phyloP scores from a whole-genome alignment of 2,329 filamentous ascomycete species.

The Sclerotinia trifoliorum region DNA sequence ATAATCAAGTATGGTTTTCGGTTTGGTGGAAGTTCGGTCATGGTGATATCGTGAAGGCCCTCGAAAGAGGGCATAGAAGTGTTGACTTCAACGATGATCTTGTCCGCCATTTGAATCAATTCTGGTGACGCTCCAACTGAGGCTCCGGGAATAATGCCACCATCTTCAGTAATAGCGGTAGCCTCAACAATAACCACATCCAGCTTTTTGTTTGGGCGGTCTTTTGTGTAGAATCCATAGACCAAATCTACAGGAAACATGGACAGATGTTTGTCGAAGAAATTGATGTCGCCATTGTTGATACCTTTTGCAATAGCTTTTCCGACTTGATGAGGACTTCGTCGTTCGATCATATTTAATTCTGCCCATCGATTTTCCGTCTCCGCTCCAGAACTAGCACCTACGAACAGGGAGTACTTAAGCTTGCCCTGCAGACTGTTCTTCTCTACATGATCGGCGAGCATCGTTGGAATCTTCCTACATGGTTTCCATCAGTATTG shows the following conservation, averaged over 20 bases:
- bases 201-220: constrained; percentile 62
- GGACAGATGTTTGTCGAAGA: constrained; percentile 90
- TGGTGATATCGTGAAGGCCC: constrained; percentile 86
- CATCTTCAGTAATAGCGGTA: constrained; percentile 82
- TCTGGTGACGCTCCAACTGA: constrained; percentile 84
- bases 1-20: constrained; percentile 86
- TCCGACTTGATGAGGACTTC: constrained; percentile 83
- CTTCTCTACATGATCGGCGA: constrained; percentile 86
- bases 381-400: constrained; percentile 80
- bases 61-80: constrained; percentile 81
- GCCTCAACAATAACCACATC: constrained; percentile 86
- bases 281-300: constrained; percentile 83
- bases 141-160: constrained; percentile 83
- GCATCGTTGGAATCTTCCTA: constrained; percentile 77
- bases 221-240: constrained; percentile 83
- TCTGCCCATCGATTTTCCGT: constrained; percentile 91
- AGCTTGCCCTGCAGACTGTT: constrained; percentile 81
- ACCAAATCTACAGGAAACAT: constrained; percentile 89
- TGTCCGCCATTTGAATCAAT: constrained; percentile 86
- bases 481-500: constrained; percentile 22
- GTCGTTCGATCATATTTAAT: constrained; percentile 85
- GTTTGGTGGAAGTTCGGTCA: constrained; percentile 77
- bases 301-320: constrained; percentile 89
- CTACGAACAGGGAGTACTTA: constrained; percentile 84
- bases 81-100: constrained; percentile 92